A percentile compares a stretch with the other conserved stretches of the same genome.
phyloP scores from a whole-genome alignment of 2,329 filamentous ascomycete genomes.

The Botrytis porri region DNA sequence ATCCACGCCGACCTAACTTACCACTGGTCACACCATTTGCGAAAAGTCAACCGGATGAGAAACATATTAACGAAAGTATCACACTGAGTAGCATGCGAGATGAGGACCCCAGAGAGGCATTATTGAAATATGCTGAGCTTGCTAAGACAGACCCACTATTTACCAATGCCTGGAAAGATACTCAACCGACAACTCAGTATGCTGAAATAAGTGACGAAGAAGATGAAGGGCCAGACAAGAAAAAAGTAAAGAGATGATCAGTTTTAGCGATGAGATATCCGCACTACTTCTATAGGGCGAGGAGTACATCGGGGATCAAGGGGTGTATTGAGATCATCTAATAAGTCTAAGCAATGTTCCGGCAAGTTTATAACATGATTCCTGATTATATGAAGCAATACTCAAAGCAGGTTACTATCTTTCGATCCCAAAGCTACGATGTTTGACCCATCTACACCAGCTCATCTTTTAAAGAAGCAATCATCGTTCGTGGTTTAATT shows the following conservation, averaged over 20 bases:
- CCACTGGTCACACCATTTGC: constrained; percentile 85
- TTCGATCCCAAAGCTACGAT: not conserved
- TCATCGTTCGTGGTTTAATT: not conserved
- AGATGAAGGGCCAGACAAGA: constrained; percentile 63
- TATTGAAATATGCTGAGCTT: constrained; percentile 92
- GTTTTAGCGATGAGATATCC: not conserved
- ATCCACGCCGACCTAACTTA: constrained; percentile 81
- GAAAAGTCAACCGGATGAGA: constrained; percentile 84
- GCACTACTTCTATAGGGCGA: not conserved
- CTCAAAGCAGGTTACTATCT: not conserved
- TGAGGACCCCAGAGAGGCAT: constrained; percentile 89
- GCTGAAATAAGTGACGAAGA: constrained; percentile 86
- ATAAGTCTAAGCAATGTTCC: not conserved
- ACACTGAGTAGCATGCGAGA: constrained; percentile 90
- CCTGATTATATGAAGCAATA: constrained; percentile 2
- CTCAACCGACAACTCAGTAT: constrained; percentile 89
- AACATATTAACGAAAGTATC: constrained; percentile 83
- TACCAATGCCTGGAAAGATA: constrained; percentile 88
- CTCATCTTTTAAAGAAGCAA: not conserved
- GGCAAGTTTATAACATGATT: constrained; percentile 8
- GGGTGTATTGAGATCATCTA: not conserved
- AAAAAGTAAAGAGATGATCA: constrained; percentile 29
- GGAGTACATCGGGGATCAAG: not conserved
- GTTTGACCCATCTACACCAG: not conserved
- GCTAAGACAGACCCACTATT: constrained; percentile 92